Evolutionary conservation across 495 filamentous ascomycete genomes (phyloP), one percentile per base, ranked within the genome.

Genomic region (Penicillium atrosanguineum): DNA sequence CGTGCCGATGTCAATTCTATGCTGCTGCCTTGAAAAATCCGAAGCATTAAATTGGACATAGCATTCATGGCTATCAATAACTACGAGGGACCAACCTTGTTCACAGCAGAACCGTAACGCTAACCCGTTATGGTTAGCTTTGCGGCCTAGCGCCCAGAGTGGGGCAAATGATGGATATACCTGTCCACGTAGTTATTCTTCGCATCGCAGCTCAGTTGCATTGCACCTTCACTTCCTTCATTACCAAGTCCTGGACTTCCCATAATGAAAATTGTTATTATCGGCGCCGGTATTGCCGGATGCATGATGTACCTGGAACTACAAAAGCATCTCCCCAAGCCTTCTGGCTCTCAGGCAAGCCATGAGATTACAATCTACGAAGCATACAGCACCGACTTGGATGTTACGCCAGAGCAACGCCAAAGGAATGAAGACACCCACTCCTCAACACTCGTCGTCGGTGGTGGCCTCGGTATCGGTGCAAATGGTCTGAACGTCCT

Each of bases 251-350:
- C 15, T 14, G 21, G 9, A 5, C 6, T 29, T 23, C 3, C 20
- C 6, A 4, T 29, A 18, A 81, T 77, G 78, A 78, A 76, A 53
- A 72, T 81, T 41, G 65, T 75, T 28, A 78, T 81, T 31, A 59
- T 78, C 34, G 78, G 78, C 45, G 78, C 64, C 50, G 78, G 78
- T 31, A 75, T 80, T 48, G 52, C 68, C 34, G 78, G 77, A 47
- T 67, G 75, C 20, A 46, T 72, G 12, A 67, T 67, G 23, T 78
- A 78, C 53, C 68, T 79, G 29, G 65, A 66, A 46, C 67, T 81
- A 18, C 66, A 60, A 40, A 78, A 80, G 52, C 65, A 72, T 57
- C 53, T 57, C 29, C 46, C 47, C 16, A 56, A 28, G 6, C 21
- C 45, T 16, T 16, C 26, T 11, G 50, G n/a, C 21, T 41, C 50